Evolutionary conservation across 495 filamentous ascomycete genomes (phyloP), one percentile per base, ranked within the genome.

Genomic region (Acidomyces sp.): DNA sequence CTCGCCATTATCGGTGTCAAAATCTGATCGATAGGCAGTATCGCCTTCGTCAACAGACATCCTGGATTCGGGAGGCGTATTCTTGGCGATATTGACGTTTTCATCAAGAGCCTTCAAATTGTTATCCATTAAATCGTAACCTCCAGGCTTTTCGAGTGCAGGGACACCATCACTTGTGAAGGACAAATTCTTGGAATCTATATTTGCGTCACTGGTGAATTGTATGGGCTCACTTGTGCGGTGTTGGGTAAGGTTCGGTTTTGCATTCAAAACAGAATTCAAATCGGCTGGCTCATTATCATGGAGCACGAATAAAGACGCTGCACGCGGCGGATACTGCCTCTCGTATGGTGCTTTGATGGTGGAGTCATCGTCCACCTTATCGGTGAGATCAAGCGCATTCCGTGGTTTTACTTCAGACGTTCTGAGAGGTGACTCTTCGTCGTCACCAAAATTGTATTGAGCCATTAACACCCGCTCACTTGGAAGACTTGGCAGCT

Each of bases 401-500:
- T 26, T 36, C 19, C 17, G 16, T 19, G 18, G 22, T 23, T 37
- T 6, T 11, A 16, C 32, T 17, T 45, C 34, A 17, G 16, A 19
- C 13, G 6, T 22, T 18, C 22, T 43, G 4, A 29, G 25, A 24
- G 40, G 40, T 20, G 40, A 26, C 19, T 15, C 18, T 21, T 37
- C 34, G 24, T 37, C 34, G 19, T 45, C 34, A 32, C 30, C 45
- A 22, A 40, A 19, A 1, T 31, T 37, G 29, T 43, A 6, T 16
- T 48, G 38, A 1, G 53, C 39, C 23, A 46, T 51, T 25, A 75
- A 52, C 4, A 76, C 50, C 23, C 72, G 58, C 54, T 78, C 76
- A 11, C 75, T 78, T 4, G 74, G 75, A 12, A 80, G 52, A 12
- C 69, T 69, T 13, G 74, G 64, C 12, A 80, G 59, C 40, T 64